Evolutionary conservation across 1,284 basidiomycete genomes (phyloP), one percentile per base, ranked within the genome.

Genomic region (Pseudozyma sp.): DNA sequence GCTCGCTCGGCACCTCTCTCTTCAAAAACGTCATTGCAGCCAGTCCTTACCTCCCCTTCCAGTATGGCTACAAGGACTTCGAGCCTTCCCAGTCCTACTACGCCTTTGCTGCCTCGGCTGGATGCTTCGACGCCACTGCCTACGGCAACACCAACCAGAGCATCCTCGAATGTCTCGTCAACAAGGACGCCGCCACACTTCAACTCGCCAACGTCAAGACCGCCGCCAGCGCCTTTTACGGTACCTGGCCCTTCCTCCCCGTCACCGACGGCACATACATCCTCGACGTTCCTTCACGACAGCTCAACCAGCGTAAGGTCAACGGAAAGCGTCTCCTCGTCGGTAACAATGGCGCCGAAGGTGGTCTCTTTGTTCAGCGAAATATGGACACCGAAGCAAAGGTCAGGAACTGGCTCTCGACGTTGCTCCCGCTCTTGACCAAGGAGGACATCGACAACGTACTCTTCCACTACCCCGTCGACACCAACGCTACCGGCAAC

Each of bases 301-400:
- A 56, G 50, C 43, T 65, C 30, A 42, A 46, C 9, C 17, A 45
- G 10, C 39, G 57, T n/a, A 37, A 37, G 30, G 42, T 70, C 50
- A 70, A 70, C 29, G 68, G 68, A 8, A 48, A 54, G 37, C 49
- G 43, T 14, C 45, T 65, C 19, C 51, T 70, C 13, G 62, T 70
- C 19, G 68, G 68, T 19, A 70, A 70, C 54, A 65, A 70, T 17
- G 68, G 54, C 9, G 68, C 56, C 5, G 68, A 70, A 24, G 68
- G 68, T 5, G 50, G 14, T 1, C 19, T 57, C 19, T 70, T 70
- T 34, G 57, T 64, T 6, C 44, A 33, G 35, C 49, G 54, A 14
- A 35, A 51, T 47, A 70, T 65, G 34, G 49, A 46, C 19, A 65
- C 57, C 5, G 57, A 70, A 37, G 19, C 42, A 1, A 50, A 65